Evolutionary conservation across 495 filamentous ascomycete species (phyloP), one percentile per base, ranked within the genome.

Genomic region (Schizothecium vesticola): DNA sequence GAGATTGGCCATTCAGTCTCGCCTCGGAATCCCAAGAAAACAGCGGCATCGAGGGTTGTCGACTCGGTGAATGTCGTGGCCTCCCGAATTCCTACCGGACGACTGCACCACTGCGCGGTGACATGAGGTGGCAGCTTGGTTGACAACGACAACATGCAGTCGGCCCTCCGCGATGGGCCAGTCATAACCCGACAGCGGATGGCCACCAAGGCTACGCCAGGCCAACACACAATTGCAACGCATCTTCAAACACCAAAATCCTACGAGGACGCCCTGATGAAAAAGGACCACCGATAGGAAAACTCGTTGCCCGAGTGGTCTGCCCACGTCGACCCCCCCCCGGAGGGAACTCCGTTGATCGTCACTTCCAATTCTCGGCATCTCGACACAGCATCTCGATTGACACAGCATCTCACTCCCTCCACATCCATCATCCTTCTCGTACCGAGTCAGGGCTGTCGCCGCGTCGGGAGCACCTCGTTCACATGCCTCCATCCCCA

Each of bases 161-260:
- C 13, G 25, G 25, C 16, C 7, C 60, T 61, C 60, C 60, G 60
- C 19, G 13, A 65, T 58, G 55, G 63, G 63, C 63, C 63, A 65
- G 55, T 56, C 63, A 65, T n/a, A 29, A 23, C 63, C 63, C 63
- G 63, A 65, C 63, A 65, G 33, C 61, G 31, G 61, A 51, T 51
- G 28, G 55, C 43, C 23, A 57, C 55, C 63, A 33, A 65, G 63
- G 63, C 63, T 65, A 23, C 51, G 55, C 13, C 26, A 28, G 26
- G 33, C 43, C 43, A 51, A 51, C 43, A 51, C 43, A 51, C 43
- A 19, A n/a, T n/a, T n/a, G 31, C 31, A 13, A 33, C 11, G 31
- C 10, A 33, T 51, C 13, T 7, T n/a, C 43, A 51, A 51, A 51
- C 43, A n/a, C 43, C 43, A 51, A 51, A 51, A 43, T 43, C 33